These are phyloP conservation scores for Rhodotorula sp. DNA, from an alignment of 1,284 basidiomycete species.

Conservation along the genomic window DNA sequence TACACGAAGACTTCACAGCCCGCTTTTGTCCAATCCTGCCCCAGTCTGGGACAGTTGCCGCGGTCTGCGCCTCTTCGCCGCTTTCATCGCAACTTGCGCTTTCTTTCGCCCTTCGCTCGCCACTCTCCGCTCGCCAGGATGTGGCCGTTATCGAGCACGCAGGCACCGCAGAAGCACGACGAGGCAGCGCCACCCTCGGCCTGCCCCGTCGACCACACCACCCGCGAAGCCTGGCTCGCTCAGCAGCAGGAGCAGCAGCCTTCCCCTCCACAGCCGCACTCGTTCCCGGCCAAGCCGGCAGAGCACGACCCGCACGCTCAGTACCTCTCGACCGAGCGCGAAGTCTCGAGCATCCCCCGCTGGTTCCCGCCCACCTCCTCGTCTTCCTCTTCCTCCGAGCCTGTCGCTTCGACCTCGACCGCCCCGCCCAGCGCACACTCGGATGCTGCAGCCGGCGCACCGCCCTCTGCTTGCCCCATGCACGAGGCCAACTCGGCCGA, in stretches of 20 bases:
- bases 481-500: constrained; percentile 24
- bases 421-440: constrained; percentile 10
- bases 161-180: background rate
- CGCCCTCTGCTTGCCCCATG: constrained; percentile 29
- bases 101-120: background rate
- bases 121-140: background rate
- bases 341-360: constrained; percentile 85
- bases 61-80: no score
- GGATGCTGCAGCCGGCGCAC: background rate
- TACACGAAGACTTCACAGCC: no score
- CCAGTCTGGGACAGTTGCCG: no score
- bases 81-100: no score
- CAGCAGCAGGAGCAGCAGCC: constrained; percentile 43
- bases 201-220: constrained; percentile 51
- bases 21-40: no score
- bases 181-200: constrained; percentile 9
- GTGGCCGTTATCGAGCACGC: constrained; percentile 19
- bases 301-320: constrained; percentile 55
- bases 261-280: constrained; percentile 42
- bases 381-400: constrained; percentile 5
- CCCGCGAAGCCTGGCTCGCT: constrained; percentile 52
- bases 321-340: constrained; percentile 59
- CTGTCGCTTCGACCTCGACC: constrained; percentile 6
- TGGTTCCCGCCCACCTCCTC: constrained; percentile 32
- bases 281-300: constrained; percentile 31